These are phyloP conservation scores for Bassia scoparia DNA, from an alignment of 148 eudicot genomes.

Conservation along the genomic window DNA sequence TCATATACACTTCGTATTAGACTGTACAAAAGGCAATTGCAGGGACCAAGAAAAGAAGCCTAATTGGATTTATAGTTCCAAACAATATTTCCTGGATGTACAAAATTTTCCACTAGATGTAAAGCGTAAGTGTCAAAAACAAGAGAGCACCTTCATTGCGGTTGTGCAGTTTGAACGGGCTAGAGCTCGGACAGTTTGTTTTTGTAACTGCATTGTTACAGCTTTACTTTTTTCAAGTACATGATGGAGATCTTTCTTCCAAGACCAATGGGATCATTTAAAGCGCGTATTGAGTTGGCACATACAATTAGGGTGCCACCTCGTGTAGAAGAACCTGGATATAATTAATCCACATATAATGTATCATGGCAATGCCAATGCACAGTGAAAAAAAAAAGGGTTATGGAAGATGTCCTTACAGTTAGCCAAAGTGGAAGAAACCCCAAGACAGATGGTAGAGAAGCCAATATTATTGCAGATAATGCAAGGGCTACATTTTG, in stretches of 20 bases:
- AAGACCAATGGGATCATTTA: conserved; percentile 72
- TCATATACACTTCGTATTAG: background rate
- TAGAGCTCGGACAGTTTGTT: conserved; percentile 21
- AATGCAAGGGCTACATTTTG: conserved; percentile 95
- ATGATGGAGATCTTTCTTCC: conserved; percentile 49
- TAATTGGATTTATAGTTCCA: conserved; percentile 14
- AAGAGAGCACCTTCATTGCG: conserved; percentile 31
- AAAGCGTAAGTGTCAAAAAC: conserved; percentile 7
- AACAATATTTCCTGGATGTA: conserved; percentile 12
- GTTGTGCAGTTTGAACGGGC: conserved; percentile 47
- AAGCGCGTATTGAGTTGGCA: conserved; percentile 82
- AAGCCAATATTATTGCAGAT: conserved; percentile 75
- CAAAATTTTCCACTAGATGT: conserved; percentile 19
- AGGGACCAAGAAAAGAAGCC: background rate
- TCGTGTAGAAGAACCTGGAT: conserved; percentile 91
- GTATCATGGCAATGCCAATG: background rate
- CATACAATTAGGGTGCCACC: conserved; percentile 91
- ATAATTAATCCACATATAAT: conserved; percentile 10
- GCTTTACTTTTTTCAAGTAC: conserved; percentile 37
- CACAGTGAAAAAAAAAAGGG: background rate
- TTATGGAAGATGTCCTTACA: conserved; percentile 35
- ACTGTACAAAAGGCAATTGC: conserved; percentile 12
- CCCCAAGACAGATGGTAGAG: conserved; percentile 88
- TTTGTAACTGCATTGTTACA: conserved; percentile 17
- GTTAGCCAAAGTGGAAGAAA: conserved; percentile 91